Evolutionary conservation across 2,329 filamentous ascomycete genomes (phyloP), one percentile per base, ranked within the genome.

Genomic region (Ceratocystis eucalypticola): DNA sequence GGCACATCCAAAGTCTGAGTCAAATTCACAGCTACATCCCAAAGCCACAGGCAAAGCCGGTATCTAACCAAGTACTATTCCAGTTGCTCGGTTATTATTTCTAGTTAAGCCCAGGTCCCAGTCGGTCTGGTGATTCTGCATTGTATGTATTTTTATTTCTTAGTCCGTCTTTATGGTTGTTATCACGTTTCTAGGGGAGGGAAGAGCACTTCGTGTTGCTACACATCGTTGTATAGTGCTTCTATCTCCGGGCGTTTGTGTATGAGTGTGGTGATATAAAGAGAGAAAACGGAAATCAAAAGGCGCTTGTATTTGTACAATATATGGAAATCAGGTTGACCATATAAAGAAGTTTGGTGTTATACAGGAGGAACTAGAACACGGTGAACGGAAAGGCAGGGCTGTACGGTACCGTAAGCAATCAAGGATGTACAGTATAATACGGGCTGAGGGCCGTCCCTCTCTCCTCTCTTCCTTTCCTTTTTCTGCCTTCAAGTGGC

Each of bases 261-360:
- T 8, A 37, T 37, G 55, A n/a, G 25, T 37, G 12, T 59, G 55
- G 5, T 37, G 15, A 20, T 37, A 37, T 17, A 4, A 63, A 70
- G 69, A 25, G 28, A 50, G 25, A 20, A 17, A 28, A 4, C 15
- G 59, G 15, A 55, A 33, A 59, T 65, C 20, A 33, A 61, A 57
- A 37, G 20, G 62, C 53, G 69, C 72, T 72, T 74, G 73, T 76
- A 74, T 71, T 70, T 75, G 73, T 74, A 75, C 71, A 59, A 67
- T 67, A 55, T 44, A 33, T 22, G 62, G 25, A 46, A 25, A 57
- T 45, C 50, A 65, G 55, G 62, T 28, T 45, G 62, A n/a, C 30
- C 46, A 67, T 55, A 61, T 66, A 65, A 55, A 65, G 64, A 68
- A 37, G 25, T 30, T 20, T 30, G 55, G 55, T 59, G 55, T 59